These are phyloP conservation scores for Pochonia chlamydosporia DNA, from an alignment of 2,329 filamentous ascomycete genomes.

Conservation along the genomic window DNA sequence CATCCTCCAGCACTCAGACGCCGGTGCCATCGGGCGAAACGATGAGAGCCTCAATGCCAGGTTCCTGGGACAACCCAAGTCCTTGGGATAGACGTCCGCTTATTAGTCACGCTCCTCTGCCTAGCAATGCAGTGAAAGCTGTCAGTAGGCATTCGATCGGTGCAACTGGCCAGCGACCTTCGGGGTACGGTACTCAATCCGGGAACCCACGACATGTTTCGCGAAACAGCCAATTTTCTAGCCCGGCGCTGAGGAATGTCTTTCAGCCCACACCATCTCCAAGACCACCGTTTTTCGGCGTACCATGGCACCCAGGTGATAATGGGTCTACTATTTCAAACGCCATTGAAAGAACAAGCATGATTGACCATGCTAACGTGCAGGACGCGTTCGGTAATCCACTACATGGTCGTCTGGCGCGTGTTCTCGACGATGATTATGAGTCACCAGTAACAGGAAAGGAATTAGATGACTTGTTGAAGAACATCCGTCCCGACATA, in stretches of 20 bases:
- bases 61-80: constrained; percentile 7
- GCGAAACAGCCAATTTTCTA: neutral
- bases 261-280: neutral
- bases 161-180: neutral
- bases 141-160: neutral
- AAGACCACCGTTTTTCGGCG: neutral
- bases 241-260: neutral
- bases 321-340: constrained; percentile 19
- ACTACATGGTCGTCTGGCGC: constrained; percentile 25
- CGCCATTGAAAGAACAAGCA: constrained; percentile 32
- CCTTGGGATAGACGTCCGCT: neutral
- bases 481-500: constrained; percentile 68
- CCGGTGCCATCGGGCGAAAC: neutral
- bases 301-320: constrained; percentile 1
- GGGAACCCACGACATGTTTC: neutral
- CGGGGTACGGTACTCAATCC: neutral
- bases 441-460: constrained; percentile 41
- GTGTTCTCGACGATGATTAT: constrained; percentile 27
- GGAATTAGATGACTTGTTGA: constrained; percentile 63
- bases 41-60: constrained; percentile 9
- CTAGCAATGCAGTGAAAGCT: neutral
- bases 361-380: constrained; percentile 29
- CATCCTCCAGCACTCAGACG: neutral
- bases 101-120: neutral
- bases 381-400: constrained; percentile 29